Base-by-base conservation (phyloP, 2,329 filamentous ascomycete genomes). In the Lasiodiplodia sp. region DNA sequence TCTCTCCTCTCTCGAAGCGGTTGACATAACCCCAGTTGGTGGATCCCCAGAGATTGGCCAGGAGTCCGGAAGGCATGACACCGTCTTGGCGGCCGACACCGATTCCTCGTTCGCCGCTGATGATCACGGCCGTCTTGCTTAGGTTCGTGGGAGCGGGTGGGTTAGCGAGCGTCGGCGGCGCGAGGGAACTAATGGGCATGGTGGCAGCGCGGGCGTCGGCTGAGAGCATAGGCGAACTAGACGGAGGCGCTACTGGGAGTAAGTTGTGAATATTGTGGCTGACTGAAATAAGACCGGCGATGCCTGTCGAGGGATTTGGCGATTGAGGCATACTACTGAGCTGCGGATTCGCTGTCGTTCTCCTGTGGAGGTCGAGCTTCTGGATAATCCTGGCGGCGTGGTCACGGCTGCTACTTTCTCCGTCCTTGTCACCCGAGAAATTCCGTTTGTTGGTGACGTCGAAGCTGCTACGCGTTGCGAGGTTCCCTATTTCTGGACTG, bases 41-140 rank as follows among this genome's bases (percentile, higher is more conserved):
- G 75, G 90, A 96, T 62, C 95, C 95, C 95, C 95, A 98, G 68
- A 96, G 87, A 77, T 98, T 98, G 38, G 94, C 94, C 83, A 97
- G 88, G 70, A 97, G 89, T 16, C 93, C 93, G 62, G 92, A 92
- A 1, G 94, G 93, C 80, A 97, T 88, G 25, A 87, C 87, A 52
- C 91, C 87, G 73, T 89, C 87, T 69, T 83, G 83, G 60, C 82
- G 81, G n/a, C 89, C 89, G 21, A 89, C 79, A 3, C 86, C 87
- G 68, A 93, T 84, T 2, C 89, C 88, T 70, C 91, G 87, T 75
- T 97, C 94, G 64, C 90, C 91, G 73, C 91, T 93, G 18, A 95
- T 88, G 31, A 93, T 85, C 28, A 97, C 91, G 25, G 94, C 95
- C 25, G 90, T 90, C 75, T 92, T 93, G 81, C 94, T 97, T 74